These are phyloP conservation scores for Suillus subalutaceus DNA, from an alignment of 768 basidiomycete genomes.

Conservation along the genomic window DNA sequence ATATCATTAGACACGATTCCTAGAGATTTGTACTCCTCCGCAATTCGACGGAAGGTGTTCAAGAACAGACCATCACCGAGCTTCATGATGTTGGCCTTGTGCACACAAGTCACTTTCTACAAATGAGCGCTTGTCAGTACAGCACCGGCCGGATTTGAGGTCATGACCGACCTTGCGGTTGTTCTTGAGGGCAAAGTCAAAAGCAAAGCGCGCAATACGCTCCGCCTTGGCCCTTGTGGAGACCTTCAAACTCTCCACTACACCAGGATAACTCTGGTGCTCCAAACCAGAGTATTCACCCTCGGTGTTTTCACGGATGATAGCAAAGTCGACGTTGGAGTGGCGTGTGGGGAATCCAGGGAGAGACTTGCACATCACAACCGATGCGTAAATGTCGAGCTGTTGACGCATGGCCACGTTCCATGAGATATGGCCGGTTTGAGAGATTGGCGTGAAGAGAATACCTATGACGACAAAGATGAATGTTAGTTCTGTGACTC, in stretches of 20 bases:
- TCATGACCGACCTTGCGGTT: conserved; percentile 77
- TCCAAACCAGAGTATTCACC: conserved; percentile 99
- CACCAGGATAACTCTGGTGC: conserved; percentile 97
- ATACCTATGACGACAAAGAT: conserved; percentile 62
- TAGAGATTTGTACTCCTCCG: conserved; percentile 92
- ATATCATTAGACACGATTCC: conserved; percentile 96
- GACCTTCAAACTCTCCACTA: conserved; percentile 97
- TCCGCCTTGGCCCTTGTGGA: conserved; percentile 95
- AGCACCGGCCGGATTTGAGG: background rate
- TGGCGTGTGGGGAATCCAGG: conserved; percentile 97
- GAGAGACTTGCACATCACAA: conserved; percentile 97
- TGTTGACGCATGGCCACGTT: conserved; percentile 99
- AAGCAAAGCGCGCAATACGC: conserved; percentile 95
- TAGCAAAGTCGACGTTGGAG: conserved; percentile 95
- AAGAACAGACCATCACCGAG: conserved; percentile 99
- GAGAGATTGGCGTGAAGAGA: conserved; percentile 97
- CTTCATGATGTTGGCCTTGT: conserved; percentile 99
- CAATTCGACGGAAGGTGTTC: conserved; percentile 95
- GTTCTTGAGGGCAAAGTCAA: conserved; percentile 99
- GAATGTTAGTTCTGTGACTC: conserved; percentile 11
- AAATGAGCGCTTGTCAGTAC: conserved; percentile 12
- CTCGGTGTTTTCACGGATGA: conserved; percentile 99
- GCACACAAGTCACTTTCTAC: conserved; percentile 98
- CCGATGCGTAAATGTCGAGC: conserved; percentile 98
- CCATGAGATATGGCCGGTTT: conserved; percentile 97